Percentiles rank a stretch among this genome's conserved stretches.
Conservation (phyloP, 2,329 filamentous ascomycete genomes). For the Aspergillus ibericus region DNA sequence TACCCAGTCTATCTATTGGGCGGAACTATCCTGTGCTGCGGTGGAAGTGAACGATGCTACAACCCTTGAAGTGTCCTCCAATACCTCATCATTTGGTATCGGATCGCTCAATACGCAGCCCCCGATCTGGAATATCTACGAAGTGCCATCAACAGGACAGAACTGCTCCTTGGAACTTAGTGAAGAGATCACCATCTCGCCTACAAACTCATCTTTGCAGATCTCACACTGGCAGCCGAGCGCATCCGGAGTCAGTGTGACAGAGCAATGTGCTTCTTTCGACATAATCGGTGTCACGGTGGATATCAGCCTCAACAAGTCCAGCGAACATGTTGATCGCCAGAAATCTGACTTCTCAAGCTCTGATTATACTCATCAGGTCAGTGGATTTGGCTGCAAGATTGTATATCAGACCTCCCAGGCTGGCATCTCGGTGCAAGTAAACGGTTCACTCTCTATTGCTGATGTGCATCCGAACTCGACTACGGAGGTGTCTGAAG, state of each 20-base stretch:
- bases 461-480: neutral
- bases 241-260: neutral
- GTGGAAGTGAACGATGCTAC: neutral
- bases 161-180: neutral
- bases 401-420: neutral
- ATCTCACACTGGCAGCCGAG: slow-evolving; percentile 4
- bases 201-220: slow-evolving; percentile 1
- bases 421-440: slow-evolving; percentile 2
- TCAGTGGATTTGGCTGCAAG: slow-evolving; percentile 8
- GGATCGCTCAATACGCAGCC: neutral
- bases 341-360: neutral
- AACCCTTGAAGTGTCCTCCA: neutral
- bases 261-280: neutral
- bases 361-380: neutral
- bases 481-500: neutral
- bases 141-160: neutral
- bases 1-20: slow-evolving; percentile 9
- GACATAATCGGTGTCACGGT: neutral
- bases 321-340: neutral
- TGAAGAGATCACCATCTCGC: neutral
- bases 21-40: slow-evolving; percentile 2
- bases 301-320: neutral
- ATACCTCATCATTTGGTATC: neutral
- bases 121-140: neutral
- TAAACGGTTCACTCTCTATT: slow-evolving; percentile 5